A percentile compares a stretch with the other conserved stretches of the same genome.
These are phyloP conservation scores for Piromyces finnis DNA, from an alignment of 192 early-diverging fungal species.

Conservation along the genomic window DNA sequence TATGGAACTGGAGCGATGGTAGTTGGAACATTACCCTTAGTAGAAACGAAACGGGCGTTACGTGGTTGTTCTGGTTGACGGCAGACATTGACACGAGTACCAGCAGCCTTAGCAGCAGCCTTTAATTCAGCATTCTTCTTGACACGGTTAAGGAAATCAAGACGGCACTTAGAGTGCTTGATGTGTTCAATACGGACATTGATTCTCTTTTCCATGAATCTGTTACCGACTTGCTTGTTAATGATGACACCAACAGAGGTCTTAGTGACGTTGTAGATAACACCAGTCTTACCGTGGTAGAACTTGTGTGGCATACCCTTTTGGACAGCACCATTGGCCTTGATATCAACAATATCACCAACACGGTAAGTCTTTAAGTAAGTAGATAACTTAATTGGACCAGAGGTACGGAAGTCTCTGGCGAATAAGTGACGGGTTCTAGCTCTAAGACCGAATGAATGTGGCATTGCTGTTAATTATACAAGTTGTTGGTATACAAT, in stretches of 20 bases:
- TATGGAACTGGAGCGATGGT: slow-evolving; percentile 93
- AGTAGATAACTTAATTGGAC: slow-evolving; percentile 82
- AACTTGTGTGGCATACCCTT: slow-evolving; percentile 99
- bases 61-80: slow-evolving; percentile 79
- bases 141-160: slow-evolving; percentile 92
- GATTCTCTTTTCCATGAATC: slow-evolving; percentile 96
- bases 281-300: slow-evolving; percentile 97
- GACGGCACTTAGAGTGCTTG: slow-evolving; percentile 98
- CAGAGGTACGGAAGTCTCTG: slow-evolving; percentile 90
- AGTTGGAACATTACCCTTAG: slow-evolving; percentile 71
- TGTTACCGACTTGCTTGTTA: slow-evolving; percentile 96
- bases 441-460: slow-evolving; percentile 85
- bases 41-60: slow-evolving; percentile 70
- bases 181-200: slow-evolving; percentile 98
- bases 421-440: slow-evolving; percentile 97
- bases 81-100: slow-evolving; percentile 62
- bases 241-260: slow-evolving; percentile 93
- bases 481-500: not conserved
- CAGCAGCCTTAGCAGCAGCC: slow-evolving; percentile 67
- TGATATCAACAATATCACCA: slow-evolving; percentile 98
- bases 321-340: slow-evolving; percentile 96
- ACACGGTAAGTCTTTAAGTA: slow-evolving; percentile 98
- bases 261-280: slow-evolving; percentile 99
- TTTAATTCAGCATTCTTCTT: slow-evolving; percentile 79
- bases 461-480: slow-evolving; percentile 32